phyloP scores from a whole-genome alignment of 495 filamentous ascomycete genomes.

The Jackrogersella minutella region DNA sequence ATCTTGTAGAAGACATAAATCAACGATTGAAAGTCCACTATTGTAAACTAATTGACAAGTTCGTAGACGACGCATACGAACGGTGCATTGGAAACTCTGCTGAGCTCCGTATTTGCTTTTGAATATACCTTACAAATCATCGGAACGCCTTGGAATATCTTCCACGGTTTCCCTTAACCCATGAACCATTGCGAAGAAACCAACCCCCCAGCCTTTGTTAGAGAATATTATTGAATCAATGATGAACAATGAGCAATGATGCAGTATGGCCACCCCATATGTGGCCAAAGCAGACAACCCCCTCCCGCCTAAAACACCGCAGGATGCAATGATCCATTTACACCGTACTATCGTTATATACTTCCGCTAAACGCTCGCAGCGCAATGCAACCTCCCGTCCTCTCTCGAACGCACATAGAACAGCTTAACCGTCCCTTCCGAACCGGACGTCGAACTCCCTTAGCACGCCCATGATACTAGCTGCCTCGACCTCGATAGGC shows the following conservation, averaged over 20 bases:
- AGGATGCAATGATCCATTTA: constrained; percentile 26
- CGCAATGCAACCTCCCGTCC: background rate
- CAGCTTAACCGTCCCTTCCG: constrained; percentile 50
- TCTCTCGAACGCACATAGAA: background rate
- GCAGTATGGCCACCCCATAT: constrained; percentile 9
- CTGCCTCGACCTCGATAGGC: constrained; percentile 83
- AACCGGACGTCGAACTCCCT: constrained; percentile 85
- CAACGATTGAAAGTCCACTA: background rate
- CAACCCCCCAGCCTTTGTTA: background rate
- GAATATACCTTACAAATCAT: constrained; percentile 4
- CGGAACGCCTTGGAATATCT: background rate
- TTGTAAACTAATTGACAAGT: background rate
- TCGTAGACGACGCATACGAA: background rate
- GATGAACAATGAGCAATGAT: background rate
- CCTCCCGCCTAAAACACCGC: constrained; percentile 23
- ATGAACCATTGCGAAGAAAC: constrained; percentile 10
- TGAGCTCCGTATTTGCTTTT: constrained; percentile 11
- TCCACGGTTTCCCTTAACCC: background rate
- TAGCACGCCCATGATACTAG: constrained; percentile 85
- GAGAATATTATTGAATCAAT: background rate
- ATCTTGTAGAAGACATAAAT: background rate
- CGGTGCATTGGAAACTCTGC: constrained; percentile 12
- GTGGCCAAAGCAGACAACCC: constrained; percentile 10
- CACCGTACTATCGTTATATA: constrained; percentile 25
- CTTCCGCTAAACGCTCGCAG: background rate